These are phyloP conservation scores for Magnaporthiopsis incrustans DNA, from an alignment of 2,329 filamentous ascomycete species.

Conservation along the genomic window DNA sequence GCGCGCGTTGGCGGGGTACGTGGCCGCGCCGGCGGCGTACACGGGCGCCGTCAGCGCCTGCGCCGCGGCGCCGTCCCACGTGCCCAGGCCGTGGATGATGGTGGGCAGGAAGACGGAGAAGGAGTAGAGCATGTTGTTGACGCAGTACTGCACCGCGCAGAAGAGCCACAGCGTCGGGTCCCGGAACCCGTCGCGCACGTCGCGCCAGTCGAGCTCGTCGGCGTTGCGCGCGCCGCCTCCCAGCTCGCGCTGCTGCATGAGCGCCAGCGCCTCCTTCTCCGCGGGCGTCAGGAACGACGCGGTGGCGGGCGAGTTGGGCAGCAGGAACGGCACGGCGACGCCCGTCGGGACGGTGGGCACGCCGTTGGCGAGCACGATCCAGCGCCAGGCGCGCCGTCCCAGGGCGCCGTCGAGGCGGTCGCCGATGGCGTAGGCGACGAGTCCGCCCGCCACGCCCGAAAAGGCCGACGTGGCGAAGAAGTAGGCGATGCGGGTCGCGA, in stretches of 20 bases:
- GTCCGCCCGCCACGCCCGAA: slow-evolving; percentile 55
- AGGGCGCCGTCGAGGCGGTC: slow-evolving; percentile 48
- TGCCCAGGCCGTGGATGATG: slow-evolving; percentile 56
- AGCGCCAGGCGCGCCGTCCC: slow-evolving; percentile 55
- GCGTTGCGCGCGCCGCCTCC: neutral
- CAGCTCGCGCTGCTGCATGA: slow-evolving; percentile 10
- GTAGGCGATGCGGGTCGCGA: slow-evolving; percentile 54
- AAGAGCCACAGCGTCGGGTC: slow-evolving; percentile 61
- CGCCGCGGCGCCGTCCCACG: slow-evolving; percentile 41
- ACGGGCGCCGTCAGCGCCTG: slow-evolving; percentile 63
- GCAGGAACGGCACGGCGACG: slow-evolving; percentile 42
- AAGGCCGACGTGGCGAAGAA: slow-evolving; percentile 53
- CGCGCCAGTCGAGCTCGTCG: slow-evolving; percentile 32
- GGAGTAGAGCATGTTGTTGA: slow-evolving; percentile 59
- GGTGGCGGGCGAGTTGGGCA: slow-evolving; percentile 51
- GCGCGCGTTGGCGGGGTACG: slow-evolving; percentile 49
- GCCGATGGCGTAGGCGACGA: slow-evolving; percentile 57
- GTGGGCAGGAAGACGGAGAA: slow-evolving; percentile 62
- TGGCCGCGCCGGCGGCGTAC: slow-evolving; percentile 54
- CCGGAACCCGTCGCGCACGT: slow-evolving; percentile 37
- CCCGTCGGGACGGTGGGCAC: slow-evolving; percentile 48
- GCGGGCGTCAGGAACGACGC: slow-evolving; percentile 47
- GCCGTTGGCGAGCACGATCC: slow-evolving; percentile 55
- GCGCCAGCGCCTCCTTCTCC: slow-evolving; percentile 37
- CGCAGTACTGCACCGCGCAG: slow-evolving; percentile 50